Base-by-base conservation (phyloP, 805 yeast genomes). In the Pichia phayaonensis region DNA sequence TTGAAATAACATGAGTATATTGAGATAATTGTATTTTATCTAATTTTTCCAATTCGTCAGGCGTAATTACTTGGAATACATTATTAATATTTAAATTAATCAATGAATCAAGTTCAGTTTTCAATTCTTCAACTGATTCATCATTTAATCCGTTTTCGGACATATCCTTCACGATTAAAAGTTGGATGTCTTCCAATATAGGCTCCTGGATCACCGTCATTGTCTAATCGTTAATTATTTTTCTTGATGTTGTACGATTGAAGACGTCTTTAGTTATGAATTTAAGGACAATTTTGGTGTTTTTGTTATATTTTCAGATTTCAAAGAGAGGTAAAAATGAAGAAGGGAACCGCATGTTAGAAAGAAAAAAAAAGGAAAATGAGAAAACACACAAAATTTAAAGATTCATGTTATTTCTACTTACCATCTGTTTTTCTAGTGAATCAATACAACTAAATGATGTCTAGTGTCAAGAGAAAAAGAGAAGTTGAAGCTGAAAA, bases 1-100 rank as follows among this genome's bases (percentile, higher is more conserved):
- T 65, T 20, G 87, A 67, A 16, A 87, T 72, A 20, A 86, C 67
- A 59, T 82, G 82, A 11, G 76, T 68, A 42, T 59, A 47, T 18
- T 52, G 40, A 16, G 49, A 42, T 13, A 64, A 53, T 29, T 56
- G 54, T 16, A 48, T 47, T 26, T 52, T 48, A 11, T 56, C 51
- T 7, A 56, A 47, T 29, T 47, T 43, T 18, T 53, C 56, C 8
- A 55, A 48, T 10, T 49, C 53, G 26, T 55, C 56, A 42, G 49
- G 48, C 21, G 59, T 48, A 4, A 20, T 13, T 10, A 45, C 16
- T n/a, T 41, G 20, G 15, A 51, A 47, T 1, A 44, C 48, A 3
- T 51, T 40, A 12, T 51, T 41, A 31, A 44, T 41, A 18, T 34
- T 36, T 13, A 47, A 24, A 8, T 34, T 20, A 11, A 41, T 45